Evolutionary conservation across 1,284 basidiomycete genomes (phyloP), one percentile per base, ranked within the genome.

Genomic region (Leccinum pallidistipes): DNA sequence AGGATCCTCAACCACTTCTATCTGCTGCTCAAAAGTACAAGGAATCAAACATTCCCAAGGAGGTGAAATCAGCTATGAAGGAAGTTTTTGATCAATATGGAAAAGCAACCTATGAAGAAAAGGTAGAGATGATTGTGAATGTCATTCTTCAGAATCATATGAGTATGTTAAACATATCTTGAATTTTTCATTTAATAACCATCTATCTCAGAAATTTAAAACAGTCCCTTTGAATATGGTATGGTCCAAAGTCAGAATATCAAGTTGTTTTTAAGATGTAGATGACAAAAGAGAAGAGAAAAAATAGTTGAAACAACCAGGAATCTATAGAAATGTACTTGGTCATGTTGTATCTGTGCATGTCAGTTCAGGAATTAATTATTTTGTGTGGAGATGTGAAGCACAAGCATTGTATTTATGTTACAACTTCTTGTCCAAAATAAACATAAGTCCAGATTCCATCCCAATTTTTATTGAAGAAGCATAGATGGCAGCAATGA

Each of bases 141-240:
- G 16, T 40, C 0, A 40, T 40, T 40, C 16, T 40, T 9, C 38
- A 40, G 8, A 40, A 40, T 40, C 38, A 4, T 1, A 40, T 40
- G 16, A 40, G 38, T 40, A 40, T 40, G 36, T 38, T 0, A n/a
- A n/a, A n/a, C n/a, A n/a, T n/a, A 24, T 24, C 24, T 24, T 27
- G 2, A 16, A 16, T 38, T 38, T 0, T 16, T 1, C 9, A 0
- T 40, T n/a, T 1, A n/a, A 9, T n/a, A 9, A 40, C 0, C 8
- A 8, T 40, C 0, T 5, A 40, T 40, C 4, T n/a, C 6, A 40
- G 38, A 12, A 40, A n/a, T 40, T 9, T 40, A 5, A 40, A 2
- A 27, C 5, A 40, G n/a, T 4, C 16, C 4, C 16, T 40, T 40
- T 0, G 3, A 38, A 38, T 40, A 3, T 40, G 8, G 24, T 24